Evolutionary conservation across 2,329 filamentous ascomycete species (phyloP).

Genomic region (Hypomyces perniciosus): DNA sequence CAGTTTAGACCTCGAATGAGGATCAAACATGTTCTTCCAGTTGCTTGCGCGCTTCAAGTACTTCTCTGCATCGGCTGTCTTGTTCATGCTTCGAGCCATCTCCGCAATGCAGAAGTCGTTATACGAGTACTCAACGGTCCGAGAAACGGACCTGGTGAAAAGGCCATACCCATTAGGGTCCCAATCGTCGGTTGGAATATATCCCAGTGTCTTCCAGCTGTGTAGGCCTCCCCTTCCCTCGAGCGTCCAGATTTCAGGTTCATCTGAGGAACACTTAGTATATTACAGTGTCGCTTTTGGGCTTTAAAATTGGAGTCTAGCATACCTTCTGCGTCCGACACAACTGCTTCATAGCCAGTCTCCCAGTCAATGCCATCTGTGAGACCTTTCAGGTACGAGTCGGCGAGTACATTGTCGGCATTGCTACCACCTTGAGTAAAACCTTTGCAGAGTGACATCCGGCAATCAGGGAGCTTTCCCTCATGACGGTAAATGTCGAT

Average conservation of each 20-base stretch:
- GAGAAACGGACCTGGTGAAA: slow-evolving; percentile 62
- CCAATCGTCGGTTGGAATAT: slow-evolving; percentile 64
- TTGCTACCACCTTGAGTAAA: slow-evolving; percentile 74
- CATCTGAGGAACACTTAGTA: slow-evolving; percentile 21
- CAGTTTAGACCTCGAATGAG: slow-evolving; percentile 21
- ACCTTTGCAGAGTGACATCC: slow-evolving; percentile 71
- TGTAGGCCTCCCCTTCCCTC: slow-evolving; percentile 66
- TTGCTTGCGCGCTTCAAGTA: slow-evolving; percentile 58
- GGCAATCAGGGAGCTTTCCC: slow-evolving; percentile 66
- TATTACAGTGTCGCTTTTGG: no score
- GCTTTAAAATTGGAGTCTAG: no score
- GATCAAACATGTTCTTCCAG: slow-evolving; percentile 63
- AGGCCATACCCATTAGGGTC: slow-evolving; percentile 59
- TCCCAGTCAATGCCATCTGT: slow-evolving; percentile 60
- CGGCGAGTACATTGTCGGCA: slow-evolving; percentile 64
- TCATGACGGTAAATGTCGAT: slow-evolving; percentile 67
- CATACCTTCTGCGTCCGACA: slow-evolving; percentile 62
- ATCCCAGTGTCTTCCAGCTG: slow-evolving; percentile 66
- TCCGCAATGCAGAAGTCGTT: slow-evolving; percentile 67
- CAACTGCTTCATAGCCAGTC: slow-evolving; percentile 63
- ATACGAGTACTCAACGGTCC: slow-evolving; percentile 75
- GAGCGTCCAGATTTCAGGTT: slow-evolving; percentile 57
- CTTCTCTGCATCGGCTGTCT: slow-evolving; percentile 46
- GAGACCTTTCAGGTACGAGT: slow-evolving; percentile 67
- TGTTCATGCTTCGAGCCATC: slow-evolving; percentile 54